Base-by-base conservation (phyloP, 1,284 basidiomycete genomes). In the Apiotrichum gamsii region DNA sequence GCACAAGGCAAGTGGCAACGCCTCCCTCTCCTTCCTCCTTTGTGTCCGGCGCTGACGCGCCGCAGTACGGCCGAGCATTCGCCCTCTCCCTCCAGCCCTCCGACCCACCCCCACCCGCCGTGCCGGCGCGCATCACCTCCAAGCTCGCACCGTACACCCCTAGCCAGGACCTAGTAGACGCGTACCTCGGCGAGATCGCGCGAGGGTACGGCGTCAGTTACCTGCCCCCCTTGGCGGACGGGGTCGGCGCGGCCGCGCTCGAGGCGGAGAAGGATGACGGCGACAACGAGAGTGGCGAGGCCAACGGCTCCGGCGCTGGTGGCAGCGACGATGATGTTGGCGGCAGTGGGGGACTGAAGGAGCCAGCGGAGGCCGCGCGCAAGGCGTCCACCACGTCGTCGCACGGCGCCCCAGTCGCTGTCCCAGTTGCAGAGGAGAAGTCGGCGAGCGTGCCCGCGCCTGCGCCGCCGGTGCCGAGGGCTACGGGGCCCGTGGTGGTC, bases 171-270 rank as follows among this genome's bases (percentile, higher is more conserved):
- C 77, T 94, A 8, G 88, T 96, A 10, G 85, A 94, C 61, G 83
- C 81, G n/a, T 93, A 93, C 69, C 75, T 93, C 13, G 71, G 74
- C 34, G 90, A 94, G 70, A 94, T 95, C 52, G 85, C 89, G 1
- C 87, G 82, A 65, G 89, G 84, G 2, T 95, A 94, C 61, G 79
- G 81, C 2, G 78, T 91, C n/a, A 70, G 78, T 38, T 93, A 86
- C 84, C 64, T 74, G 2, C 74, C 82, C 23, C 57, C 67, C 72
- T 19, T 43, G 3, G 31, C 45, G 11, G 41, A 13, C 13, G 45
- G 38, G 8, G 25, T 42, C 5, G 45, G 28, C 2, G 31, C 8
- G 3, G 34, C 11, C 24, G 19, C 40, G 14, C 10, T 24, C 34
- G 37, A 31, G 24, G 19, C 15, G 13, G 43, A 40, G 2, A 32